Conservation (phyloP, 345 rosid species). For the Ceriops decandra region DNA sequence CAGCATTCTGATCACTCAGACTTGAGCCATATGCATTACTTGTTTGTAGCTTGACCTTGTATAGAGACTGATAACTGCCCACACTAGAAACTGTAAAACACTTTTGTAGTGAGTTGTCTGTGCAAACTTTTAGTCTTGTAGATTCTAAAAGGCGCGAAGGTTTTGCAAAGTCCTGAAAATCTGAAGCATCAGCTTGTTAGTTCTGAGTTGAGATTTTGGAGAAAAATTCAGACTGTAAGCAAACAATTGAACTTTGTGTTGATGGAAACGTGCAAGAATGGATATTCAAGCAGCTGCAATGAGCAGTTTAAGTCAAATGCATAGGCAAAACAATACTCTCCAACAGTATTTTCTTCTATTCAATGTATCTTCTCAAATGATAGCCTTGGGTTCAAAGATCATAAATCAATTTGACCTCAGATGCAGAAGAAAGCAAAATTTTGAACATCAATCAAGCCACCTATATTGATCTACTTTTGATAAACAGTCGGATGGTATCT, state of each 20-base stretch:
- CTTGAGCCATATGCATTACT: conserved; percentile 67
- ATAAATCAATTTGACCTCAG: neutral
- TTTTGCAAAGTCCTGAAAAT: conserved; percentile 70
- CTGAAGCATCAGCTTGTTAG: conserved; percentile 33
- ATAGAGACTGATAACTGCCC: conserved; percentile 40
- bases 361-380: neutral
- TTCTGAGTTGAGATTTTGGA: neutral
- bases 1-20: conserved; percentile 55
- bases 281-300: too few relatives aligned
- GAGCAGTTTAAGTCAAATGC: neutral
- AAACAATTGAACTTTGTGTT: neutral
- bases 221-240: conserved; percentile 5
- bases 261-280: neutral
- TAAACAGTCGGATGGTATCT: too few relatives aligned
- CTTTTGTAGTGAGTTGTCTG: conserved; percentile 24
- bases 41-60: conserved; percentile 59
- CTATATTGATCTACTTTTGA: neutral
- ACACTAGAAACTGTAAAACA: conserved; percentile 16
- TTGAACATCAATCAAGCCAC: neutral
- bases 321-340: neutral
- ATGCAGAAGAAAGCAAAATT: neutral
- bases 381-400: neutral
- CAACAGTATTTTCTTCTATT: neutral
- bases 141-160: conserved; percentile 60
- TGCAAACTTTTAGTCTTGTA: conserved; percentile 44